Percentiles rank a stretch among this genome's conserved stretches.
phyloP scores from a whole-genome alignment of 805 yeast genomes.

The Nakazawaea ambrosiae region DNA sequence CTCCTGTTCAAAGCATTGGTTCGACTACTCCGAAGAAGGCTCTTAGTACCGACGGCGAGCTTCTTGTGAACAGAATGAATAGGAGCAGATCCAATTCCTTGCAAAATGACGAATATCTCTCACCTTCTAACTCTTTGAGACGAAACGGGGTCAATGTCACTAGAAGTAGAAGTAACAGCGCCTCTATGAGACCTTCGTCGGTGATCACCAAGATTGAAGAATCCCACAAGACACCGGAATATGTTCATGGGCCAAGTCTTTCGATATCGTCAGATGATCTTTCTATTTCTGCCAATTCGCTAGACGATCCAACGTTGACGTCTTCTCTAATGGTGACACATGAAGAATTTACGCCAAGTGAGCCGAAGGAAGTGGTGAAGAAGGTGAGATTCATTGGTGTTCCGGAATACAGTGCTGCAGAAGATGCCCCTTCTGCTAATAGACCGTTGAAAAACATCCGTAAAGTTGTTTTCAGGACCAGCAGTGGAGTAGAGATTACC shows the following conservation, averaged over 20 bases:
- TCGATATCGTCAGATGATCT: neutral
- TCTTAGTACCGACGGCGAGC: conserved; percentile 11
- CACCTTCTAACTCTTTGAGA: conserved; percentile 13
- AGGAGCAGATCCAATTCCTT: conserved; percentile 23
- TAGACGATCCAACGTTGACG: neutral
- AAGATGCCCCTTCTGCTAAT: conserved; percentile 45
- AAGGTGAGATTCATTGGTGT: conserved; percentile 49
- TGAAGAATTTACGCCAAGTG: conserved; percentile 1
- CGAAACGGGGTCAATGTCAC: conserved; percentile 13
- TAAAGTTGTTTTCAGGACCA: conserved; percentile 26
- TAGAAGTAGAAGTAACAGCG: conserved; percentile 19
- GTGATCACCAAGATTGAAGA: conserved; percentile 15
- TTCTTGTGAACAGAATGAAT: conserved; percentile 13
- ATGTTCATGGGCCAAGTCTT: neutral
- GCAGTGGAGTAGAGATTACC: conserved; percentile 10
- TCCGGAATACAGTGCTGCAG: conserved; percentile 41
- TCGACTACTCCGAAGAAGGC: neutral
- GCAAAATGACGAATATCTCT: conserved; percentile 11
- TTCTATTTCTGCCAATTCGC: neutral
- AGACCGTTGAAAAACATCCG: conserved; percentile 27
- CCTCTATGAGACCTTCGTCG: conserved; percentile 17
- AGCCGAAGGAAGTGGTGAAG: conserved; percentile 18
- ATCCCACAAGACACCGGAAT: neutral
- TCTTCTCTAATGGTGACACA: neutral
- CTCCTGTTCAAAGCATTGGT: conserved; percentile 12